A percentile compares a stretch with the other conserved stretches of the same genome.
These are phyloP conservation scores for Apiospora marii DNA, from an alignment of 2,329 filamentous ascomycete genomes.

Conservation along the genomic window DNA sequence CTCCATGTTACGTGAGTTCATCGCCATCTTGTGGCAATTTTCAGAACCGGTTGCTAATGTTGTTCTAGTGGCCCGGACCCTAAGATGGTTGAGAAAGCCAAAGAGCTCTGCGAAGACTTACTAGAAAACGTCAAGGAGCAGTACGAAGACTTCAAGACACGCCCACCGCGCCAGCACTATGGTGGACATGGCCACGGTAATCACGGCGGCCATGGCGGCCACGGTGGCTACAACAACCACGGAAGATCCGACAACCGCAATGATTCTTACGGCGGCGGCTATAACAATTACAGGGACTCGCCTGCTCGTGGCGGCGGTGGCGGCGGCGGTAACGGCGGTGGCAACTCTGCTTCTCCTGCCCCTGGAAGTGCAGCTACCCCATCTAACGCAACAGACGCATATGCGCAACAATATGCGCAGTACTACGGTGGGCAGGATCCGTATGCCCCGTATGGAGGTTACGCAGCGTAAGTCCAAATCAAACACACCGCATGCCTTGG, in stretches of 20 bases:
- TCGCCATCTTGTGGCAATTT: not conserved
- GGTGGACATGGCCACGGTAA: conserved; percentile 53
- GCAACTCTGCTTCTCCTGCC: conserved; percentile 49
- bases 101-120: conserved; percentile 87
- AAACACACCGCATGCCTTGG: not conserved
- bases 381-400: conserved; percentile 61
- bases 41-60: conserved; percentile 42
- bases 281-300: conserved; percentile 41
- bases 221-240: conserved; percentile 41
- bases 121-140: conserved; percentile 86
- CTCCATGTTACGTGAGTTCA: conserved; percentile 86
- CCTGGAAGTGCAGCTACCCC: conserved; percentile 52
- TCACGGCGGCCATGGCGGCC: conserved; percentile 50
- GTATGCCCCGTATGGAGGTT: conserved; percentile 91
- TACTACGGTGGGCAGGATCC: conserved; percentile 82
- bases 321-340: conserved; percentile 39
- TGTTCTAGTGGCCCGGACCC: conserved; percentile 79
- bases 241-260: conserved; percentile 45
- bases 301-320: conserved; percentile 40
- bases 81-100: conserved; percentile 84
- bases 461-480: conserved; percentile 68
- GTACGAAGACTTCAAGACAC: conserved; percentile 90
- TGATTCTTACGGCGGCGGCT: conserved; percentile 40
- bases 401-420: conserved; percentile 82
- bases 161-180: conserved; percentile 71